These are phyloP conservation scores for Chaetomium olivaceum DNA, from an alignment of 2,329 filamentous ascomycete genomes.

Conservation along the genomic window DNA sequence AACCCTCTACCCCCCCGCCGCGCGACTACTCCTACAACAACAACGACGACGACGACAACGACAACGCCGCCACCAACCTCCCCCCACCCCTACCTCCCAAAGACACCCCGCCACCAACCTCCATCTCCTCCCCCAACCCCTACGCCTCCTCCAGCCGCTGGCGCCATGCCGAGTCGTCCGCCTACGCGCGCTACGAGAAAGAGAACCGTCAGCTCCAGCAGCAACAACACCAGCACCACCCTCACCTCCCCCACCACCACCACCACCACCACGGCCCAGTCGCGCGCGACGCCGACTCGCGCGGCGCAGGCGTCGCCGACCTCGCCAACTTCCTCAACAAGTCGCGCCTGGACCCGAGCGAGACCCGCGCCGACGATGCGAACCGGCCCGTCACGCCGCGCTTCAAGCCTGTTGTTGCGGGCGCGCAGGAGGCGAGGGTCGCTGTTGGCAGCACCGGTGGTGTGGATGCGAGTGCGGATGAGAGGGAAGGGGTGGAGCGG, in stretches of 20 bases:
- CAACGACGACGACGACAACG: constrained; percentile 11
- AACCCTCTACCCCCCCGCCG: neutral
- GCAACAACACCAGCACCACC: constrained; percentile 23
- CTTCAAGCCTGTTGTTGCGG: constrained; percentile 54
- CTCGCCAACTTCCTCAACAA: constrained; percentile 59
- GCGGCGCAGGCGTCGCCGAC: constrained; percentile 47
- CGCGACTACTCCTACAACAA: constrained; percentile 16
- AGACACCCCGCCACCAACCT: constrained; percentile 17
- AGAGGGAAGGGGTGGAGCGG: neutral
- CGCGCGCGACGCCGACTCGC: constrained; percentile 46
- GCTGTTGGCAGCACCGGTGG: constrained; percentile 17
- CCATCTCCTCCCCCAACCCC: constrained; percentile 45
- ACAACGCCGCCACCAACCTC: constrained; percentile 11
- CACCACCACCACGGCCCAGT: constrained; percentile 15
- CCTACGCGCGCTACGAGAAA: constrained; percentile 52
- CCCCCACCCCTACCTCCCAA: neutral
- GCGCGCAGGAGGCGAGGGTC: constrained; percentile 40
- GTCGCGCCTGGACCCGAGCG: constrained; percentile 50
- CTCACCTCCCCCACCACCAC: no score
- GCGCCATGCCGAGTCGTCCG: constrained; percentile 64
- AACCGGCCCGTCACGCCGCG: constrained; percentile 29
- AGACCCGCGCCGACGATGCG: constrained; percentile 26
- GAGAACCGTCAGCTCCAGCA: constrained; percentile 24
- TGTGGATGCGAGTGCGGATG: neutral
- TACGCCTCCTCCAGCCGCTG: constrained; percentile 59